Evolutionary conservation across 2,329 filamentous ascomycete genomes (phyloP), one percentile per base, ranked within the genome.

Genomic region (Colletotrichum brevisporum): DNA sequence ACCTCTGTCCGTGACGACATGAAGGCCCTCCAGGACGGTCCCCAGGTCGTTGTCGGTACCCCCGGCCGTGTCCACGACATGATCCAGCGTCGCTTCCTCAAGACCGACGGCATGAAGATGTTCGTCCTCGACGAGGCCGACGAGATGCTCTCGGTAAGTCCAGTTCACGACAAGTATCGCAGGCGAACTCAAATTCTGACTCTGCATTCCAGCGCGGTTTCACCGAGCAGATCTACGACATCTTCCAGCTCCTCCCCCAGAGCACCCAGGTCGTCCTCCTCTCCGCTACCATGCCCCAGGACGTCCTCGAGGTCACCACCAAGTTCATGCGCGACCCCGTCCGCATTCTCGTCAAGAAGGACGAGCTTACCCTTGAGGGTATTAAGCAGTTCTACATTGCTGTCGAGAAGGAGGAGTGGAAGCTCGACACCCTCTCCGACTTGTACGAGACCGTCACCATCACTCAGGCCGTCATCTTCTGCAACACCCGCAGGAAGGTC

Each of bases 371-470:
- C 80, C 94, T 99, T 70, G 96, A 99, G 87, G 96, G 96, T 94
- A 97, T 99, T 82, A 99, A 99, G 90, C 96, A 99, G 84, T 99
- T 98, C 88, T 99, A 98, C 88, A 98, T 99, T 85, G 96, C 96
- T 70, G 96, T 99, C 71, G 96, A 99, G 89, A 98, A 99, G 90
- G 96, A 99, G 84, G 96, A 99, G 81, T 99, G 96, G 96, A 99
- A 99, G 88, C 92, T 99, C 75, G 96, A 99, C 84, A 99, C 96
- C 71, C 94, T 99, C 72, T 98, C 94, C 78, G 96, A 99, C 85
- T 86, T 99, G 76, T 99, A 99, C 89, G 96, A 99, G 88, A 99
- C 96, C 65, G 93, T 99, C 81, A 99, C 96, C 82, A 99, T 98
- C 80, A 99, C 96, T 77, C 96, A 99, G 85, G 96, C 96, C 70